Conservation (phyloP, 768 basidiomycete species). For the Leccinum longicurvipes region DNA sequence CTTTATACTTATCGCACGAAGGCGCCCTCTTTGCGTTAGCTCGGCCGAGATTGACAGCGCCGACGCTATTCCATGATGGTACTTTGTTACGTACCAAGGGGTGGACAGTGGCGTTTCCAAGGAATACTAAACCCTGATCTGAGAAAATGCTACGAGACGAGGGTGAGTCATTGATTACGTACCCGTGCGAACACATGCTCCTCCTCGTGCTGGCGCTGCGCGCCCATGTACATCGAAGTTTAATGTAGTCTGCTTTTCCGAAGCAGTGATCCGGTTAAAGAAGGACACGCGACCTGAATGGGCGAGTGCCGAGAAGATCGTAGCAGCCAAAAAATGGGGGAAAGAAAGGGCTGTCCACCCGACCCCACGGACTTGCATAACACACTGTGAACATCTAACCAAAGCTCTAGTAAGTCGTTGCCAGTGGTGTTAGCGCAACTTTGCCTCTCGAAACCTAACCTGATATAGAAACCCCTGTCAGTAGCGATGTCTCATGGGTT, state of each 20-base stretch:
- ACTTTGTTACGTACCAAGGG: background rate
- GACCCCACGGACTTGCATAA: background rate
- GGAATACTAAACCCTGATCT: background rate
- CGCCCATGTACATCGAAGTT: background rate
- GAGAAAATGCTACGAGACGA: background rate
- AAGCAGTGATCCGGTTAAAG: background rate
- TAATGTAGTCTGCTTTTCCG: background rate
- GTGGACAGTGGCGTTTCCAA: background rate
- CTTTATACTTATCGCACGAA: slow-evolving; percentile 4
- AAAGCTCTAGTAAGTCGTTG: background rate
- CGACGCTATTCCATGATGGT: background rate
- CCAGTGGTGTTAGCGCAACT: slow-evolving; percentile 4
- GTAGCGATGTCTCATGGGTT: background rate
- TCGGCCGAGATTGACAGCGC: background rate
- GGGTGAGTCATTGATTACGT: background rate
- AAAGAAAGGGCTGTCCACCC: background rate
- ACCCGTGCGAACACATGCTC: background rate
- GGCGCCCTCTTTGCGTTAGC: background rate
- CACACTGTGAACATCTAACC: background rate
- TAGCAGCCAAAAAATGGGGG: background rate
- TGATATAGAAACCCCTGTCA: background rate
- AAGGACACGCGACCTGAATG: background rate
- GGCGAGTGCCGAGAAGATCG: background rate
- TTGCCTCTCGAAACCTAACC: too few relatives aligned
- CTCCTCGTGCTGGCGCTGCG: background rate